Percentiles rank a stretch among this genome's conserved stretches.
phyloP scores from a whole-genome alignment of 805 yeast species.

The Sungouiozyma intestinalis region DNA sequence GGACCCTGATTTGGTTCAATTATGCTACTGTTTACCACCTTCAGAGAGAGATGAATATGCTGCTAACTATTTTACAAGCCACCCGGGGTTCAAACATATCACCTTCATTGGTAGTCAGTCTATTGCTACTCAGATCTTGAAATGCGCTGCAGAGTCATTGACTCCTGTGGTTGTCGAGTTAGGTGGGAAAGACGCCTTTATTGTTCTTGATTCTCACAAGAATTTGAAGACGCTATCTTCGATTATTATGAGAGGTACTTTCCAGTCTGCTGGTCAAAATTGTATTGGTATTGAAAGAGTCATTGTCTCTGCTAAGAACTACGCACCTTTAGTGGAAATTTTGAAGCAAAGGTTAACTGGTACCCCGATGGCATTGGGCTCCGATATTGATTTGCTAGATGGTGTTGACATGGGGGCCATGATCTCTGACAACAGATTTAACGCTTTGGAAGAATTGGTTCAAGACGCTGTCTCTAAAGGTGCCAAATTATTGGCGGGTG shows the following conservation, averaged over 20 bases:
- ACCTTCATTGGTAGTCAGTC: constrained; percentile 96
- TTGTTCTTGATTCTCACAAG: constrained; percentile 73
- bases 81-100: constrained; percentile 72
- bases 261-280: constrained; percentile 96
- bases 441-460: constrained; percentile 52
- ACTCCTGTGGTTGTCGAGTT: constrained; percentile 94
- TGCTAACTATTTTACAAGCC: constrained; percentile 81
- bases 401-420: constrained; percentile 96
- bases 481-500: constrained; percentile 77
- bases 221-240: constrained; percentile 54
- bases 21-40: constrained; percentile 81
- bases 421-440: constrained; percentile 71
- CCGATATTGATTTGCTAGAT: constrained; percentile 70
- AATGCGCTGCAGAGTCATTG: constrained; percentile 72
- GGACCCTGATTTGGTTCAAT: constrained; percentile 75
- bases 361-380: constrained; percentile 57
- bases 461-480: constrained; percentile 68
- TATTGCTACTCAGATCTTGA: constrained; percentile 80
- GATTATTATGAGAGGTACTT: constrained; percentile 85
- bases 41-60: constrained; percentile 13
- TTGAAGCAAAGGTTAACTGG: constrained; percentile 47
- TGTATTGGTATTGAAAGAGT: constrained; percentile 97
- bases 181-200: constrained; percentile 92
- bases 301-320: constrained; percentile 62
- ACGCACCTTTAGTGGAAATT: constrained; percentile 49